These are phyloP conservation scores for Metarhizium anisopliae DNA, from an alignment of 2,329 filamentous ascomycete genomes.

Conservation along the genomic window DNA sequence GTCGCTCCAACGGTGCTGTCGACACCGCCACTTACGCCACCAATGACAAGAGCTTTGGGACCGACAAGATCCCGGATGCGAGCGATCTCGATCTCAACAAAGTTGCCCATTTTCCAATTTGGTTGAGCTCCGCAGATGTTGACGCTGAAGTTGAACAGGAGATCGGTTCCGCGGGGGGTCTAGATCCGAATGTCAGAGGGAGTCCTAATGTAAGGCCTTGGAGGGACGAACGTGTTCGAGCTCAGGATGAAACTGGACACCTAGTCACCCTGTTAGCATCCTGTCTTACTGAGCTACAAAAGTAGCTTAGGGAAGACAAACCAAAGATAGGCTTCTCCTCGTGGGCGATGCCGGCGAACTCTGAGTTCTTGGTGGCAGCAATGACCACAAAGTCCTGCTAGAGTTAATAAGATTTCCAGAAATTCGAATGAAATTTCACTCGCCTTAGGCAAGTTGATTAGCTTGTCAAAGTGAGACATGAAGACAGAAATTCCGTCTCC, in stretches of 20 bases:
- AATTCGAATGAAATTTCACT: too few relatives aligned
- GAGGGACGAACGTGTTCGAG: constrained; percentile 29
- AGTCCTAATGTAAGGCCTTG: too few relatives aligned
- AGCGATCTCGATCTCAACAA: constrained; percentile 69
- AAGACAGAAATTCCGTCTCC: too few relatives aligned
- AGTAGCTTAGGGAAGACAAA: not conserved
- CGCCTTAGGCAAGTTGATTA: too few relatives aligned
- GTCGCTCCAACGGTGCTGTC: constrained; percentile 82
- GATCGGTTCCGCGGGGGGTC: constrained; percentile 50
- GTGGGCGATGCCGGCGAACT: constrained; percentile 73
- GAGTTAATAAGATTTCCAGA: too few relatives aligned
- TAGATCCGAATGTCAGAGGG: too few relatives aligned
- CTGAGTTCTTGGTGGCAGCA: constrained; percentile 66
- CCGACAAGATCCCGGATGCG: constrained; percentile 79
- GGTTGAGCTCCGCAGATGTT: constrained; percentile 68
- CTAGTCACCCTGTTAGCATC: constrained; percentile 12
- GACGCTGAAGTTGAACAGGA: constrained; percentile 78
- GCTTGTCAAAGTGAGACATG: too few relatives aligned
- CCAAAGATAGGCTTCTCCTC: constrained; percentile 54
- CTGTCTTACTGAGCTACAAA: constrained; percentile 2
- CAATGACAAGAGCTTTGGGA: constrained; percentile 61
- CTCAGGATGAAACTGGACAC: constrained; percentile 87
- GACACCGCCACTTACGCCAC: constrained; percentile 59
- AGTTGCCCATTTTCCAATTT: constrained; percentile 81
- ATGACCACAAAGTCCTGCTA: constrained; percentile 55